Evolutionary conservation across 2,329 filamentous ascomycete genomes (phyloP).

Genomic region (Conoideocrella luteorostrata): DNA sequence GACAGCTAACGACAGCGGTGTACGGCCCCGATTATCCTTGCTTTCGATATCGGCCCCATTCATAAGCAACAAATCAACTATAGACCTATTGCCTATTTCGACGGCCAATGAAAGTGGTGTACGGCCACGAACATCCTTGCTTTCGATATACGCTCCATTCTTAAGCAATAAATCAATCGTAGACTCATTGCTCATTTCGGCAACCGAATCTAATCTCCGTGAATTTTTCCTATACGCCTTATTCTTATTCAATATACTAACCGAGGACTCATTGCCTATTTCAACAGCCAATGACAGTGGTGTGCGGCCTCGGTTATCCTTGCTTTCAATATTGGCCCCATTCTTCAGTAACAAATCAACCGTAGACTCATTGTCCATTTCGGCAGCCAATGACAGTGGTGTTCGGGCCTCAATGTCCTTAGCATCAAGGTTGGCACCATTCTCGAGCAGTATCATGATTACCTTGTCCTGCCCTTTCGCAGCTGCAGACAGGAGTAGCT

Average conservation of each 20-base stretch:
- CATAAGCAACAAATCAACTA: neutral
- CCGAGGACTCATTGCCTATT: no score
- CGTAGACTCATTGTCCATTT: neutral
- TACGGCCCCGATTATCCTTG: neutral
- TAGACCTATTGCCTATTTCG: neutral
- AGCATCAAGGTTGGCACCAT: neutral
- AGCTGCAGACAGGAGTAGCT: no score
- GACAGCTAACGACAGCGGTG: neutral
- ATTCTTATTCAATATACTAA: no score
- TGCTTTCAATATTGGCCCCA: neutral
- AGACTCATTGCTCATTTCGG: no score
- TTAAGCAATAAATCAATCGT: no score
- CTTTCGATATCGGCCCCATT: neutral
- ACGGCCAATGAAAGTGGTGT: neutral
- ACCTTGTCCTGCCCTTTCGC: neutral
- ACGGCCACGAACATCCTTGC: neutral
- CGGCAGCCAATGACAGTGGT: neutral
- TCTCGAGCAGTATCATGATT: neutral
- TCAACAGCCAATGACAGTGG: no score
- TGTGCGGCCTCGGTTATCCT: neutral
- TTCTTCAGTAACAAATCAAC: neutral
- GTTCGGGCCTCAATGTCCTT: neutral
- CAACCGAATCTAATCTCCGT: no score
- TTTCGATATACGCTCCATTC: neutral
- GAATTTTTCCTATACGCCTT: no score